phyloP scores from a whole-genome alignment of 306 rosid genomes.

The peach (Prunus persica) region Prunus_persica_NCBIv2 NC_034009.1:28621501-28622000 shows the following conservation, averaged over 20 bases:
- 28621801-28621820: background rate
- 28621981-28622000: background rate
- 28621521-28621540: background rate
- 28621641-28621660: background rate
- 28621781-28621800: background rate
- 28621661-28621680: too few species aligned
- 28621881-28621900: background rate
- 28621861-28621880: too few species aligned
- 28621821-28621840: background rate
- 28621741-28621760: too few species aligned
- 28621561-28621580: background rate
- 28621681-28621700: too few species aligned
- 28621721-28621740: too few species aligned
- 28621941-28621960: background rate
- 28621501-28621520: background rate
- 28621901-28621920: background rate
- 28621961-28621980: background rate
- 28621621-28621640: background rate
- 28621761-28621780: too few species aligned
- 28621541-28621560: background rate
- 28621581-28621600: background rate
- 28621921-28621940: conserved; percentile 16
- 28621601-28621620: too few species aligned
- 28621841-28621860: background rate
- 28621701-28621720: too few species aligned